Evolutionary conservation across 441 rosid genomes (phyloP).

Genomic region (Lepidium campestre): DNA sequence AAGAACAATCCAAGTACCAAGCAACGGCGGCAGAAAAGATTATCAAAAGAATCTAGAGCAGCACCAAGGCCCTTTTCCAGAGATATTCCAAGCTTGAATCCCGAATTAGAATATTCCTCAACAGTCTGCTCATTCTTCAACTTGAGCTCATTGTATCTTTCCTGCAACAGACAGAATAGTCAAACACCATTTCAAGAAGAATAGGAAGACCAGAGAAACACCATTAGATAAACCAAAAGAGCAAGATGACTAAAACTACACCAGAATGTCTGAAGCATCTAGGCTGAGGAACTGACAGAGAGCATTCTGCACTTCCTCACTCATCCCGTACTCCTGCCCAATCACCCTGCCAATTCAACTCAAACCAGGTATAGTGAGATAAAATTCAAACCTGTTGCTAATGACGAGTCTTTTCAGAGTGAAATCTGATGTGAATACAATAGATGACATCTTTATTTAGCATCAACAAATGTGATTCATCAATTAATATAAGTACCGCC

Average conservation of each 20-base stretch:
- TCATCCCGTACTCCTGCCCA: conserved; percentile 58
- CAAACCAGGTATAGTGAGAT: not conserved
- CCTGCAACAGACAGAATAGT: conserved; percentile 53
- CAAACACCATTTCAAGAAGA: conserved; percentile 1
- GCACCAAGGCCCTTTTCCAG: conserved; percentile 36
- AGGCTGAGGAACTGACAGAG: conserved; percentile 58
- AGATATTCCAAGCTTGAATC: conserved; percentile 41
- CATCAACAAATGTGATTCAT: not conserved
- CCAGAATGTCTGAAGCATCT: conserved; percentile 55
- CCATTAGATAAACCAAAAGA: not conserved
- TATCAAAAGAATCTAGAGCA: conserved; percentile 78
- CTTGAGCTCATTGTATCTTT: conserved; percentile 48
- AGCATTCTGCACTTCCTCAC: conserved; percentile 45
- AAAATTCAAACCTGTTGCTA: not conserved
- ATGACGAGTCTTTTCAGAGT: not conserved
- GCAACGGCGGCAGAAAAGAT: conserved; percentile 89
- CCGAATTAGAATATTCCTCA: conserved; percentile 35
- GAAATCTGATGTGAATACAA: not conserved
- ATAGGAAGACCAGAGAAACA: conserved; percentile 12
- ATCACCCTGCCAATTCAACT: conserved; percentile 48
- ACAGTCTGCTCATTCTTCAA: conserved; percentile 40
- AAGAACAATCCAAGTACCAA: conserved; percentile 40
- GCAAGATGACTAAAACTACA: conserved; percentile 14
- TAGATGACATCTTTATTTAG: not conserved
- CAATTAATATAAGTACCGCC: not conserved